A percentile compares a stretch with the other conserved stretches of the same genome.
phyloP scores from a whole-genome alignment of 345 rosid genomes.

The Camelina hispida region DNA sequence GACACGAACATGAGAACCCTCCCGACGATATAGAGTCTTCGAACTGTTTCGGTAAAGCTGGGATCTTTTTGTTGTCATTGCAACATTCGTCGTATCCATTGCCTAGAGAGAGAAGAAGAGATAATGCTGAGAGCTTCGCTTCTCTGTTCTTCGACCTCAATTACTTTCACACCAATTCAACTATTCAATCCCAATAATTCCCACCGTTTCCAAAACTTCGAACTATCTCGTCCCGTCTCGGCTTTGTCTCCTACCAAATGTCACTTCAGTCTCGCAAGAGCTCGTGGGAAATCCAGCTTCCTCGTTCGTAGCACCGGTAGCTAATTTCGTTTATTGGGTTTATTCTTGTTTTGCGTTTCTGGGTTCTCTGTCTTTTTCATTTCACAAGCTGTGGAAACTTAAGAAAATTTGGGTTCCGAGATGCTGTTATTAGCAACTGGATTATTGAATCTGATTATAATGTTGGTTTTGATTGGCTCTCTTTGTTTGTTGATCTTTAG shows the following conservation, averaged over 20 bases:
- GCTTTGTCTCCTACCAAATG: constrained; percentile 38
- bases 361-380: constrained; percentile 13
- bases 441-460: background rate
- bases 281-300: constrained; percentile 37
- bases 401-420: constrained; percentile 1
- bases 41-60: background rate
- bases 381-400: constrained; percentile 40
- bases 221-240: constrained; percentile 26
- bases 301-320: constrained; percentile 53
- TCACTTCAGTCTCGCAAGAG: constrained; percentile 37
- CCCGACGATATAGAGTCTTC: background rate
- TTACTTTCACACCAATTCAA: constrained; percentile 39
- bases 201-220: constrained; percentile 14
- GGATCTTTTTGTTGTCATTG: background rate
- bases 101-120: constrained; percentile 14
- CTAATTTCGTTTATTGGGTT: background rate
- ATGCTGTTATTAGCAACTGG: constrained; percentile 1
- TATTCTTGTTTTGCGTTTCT: background rate
- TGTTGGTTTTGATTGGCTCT: background rate
- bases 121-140: constrained; percentile 56
- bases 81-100: constrained; percentile 9
- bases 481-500: constrained; percentile 41
- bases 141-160: constrained; percentile 51
- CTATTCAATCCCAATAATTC: constrained; percentile 10
- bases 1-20: background rate